Evolutionary conservation across 2,329 filamentous ascomycete species (phyloP).

Genomic region (Claviceps sp.): DNA sequence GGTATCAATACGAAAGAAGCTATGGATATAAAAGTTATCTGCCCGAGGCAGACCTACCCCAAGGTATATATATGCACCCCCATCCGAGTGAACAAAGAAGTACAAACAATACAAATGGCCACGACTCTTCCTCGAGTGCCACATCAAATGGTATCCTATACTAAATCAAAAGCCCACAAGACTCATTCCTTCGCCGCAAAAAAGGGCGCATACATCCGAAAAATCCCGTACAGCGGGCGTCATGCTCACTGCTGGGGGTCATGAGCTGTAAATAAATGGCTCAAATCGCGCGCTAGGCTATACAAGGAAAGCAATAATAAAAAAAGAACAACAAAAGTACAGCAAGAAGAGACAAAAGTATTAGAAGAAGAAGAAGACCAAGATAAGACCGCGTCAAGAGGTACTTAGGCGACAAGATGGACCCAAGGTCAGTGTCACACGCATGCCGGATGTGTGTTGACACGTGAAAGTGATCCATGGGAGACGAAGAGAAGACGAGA

Average conservation of each 20-base stretch:
- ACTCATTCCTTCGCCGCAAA: neutral
- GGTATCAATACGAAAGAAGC: constrained; percentile 2
- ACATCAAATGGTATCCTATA: constrained; percentile 7
- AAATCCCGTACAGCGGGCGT: neutral
- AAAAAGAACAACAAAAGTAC: neutral
- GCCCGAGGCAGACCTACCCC: constrained; percentile 3
- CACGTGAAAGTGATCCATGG: too few species aligned
- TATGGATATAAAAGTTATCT: neutral
- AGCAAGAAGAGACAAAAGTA: neutral
- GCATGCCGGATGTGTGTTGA: too few species aligned
- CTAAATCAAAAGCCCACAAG: neutral
- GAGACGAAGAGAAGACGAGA: too few species aligned
- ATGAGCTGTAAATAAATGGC: too few species aligned
- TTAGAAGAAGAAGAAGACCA: neutral
- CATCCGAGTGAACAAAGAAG: neutral
- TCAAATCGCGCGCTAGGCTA: neutral
- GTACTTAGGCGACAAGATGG: neutral
- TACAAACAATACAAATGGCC: neutral
- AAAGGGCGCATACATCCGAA: neutral
- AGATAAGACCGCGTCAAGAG: neutral
- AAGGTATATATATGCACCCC: neutral
- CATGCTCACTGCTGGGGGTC: neutral
- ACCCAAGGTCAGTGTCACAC: neutral
- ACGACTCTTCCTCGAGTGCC: neutral
- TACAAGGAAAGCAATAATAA: too few species aligned